phyloP scores from a whole-genome alignment of 1,284 basidiomycete genomes.

The Sutorius eximius region DNA sequence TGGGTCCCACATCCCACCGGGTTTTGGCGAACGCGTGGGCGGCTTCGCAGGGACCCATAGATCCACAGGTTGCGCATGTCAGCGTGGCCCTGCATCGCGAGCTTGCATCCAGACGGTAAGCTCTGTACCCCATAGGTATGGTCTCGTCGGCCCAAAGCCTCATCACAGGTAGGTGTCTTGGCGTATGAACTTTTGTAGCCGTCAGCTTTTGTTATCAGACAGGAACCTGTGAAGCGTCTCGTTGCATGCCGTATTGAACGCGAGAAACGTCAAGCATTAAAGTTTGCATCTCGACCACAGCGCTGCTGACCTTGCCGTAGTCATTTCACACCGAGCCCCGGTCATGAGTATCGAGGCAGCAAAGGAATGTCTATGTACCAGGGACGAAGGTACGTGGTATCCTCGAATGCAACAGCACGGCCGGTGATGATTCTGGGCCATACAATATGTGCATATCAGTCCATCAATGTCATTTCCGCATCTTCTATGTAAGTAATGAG shows the following conservation, averaged over 20 bases:
- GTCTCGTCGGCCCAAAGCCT: background rate
- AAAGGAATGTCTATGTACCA: background rate
- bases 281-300: background rate
- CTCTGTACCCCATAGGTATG: background rate
- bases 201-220: background rate
- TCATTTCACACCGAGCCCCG: background rate
- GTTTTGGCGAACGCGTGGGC: background rate
- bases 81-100: background rate
- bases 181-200: background rate
- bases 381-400: constrained; percentile 1
- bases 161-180: background rate
- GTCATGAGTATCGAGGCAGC: background rate
- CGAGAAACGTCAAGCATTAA: background rate
- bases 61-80: background rate
- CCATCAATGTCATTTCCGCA: background rate
- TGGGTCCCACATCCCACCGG: background rate
- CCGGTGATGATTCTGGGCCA: background rate
- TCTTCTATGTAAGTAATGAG: background rate
- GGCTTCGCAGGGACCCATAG: background rate
- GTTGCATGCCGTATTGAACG: background rate
- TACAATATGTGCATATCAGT: background rate
- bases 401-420: background rate
- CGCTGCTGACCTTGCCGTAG: background rate
- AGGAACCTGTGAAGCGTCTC: background rate
- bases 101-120: background rate